A percentile compares a stretch with the other conserved stretches of the same genome.
These are phyloP conservation scores for Amphirosellinia nigrospora DNA, from an alignment of 495 filamentous ascomycete species.

Conservation along the genomic window DNA sequence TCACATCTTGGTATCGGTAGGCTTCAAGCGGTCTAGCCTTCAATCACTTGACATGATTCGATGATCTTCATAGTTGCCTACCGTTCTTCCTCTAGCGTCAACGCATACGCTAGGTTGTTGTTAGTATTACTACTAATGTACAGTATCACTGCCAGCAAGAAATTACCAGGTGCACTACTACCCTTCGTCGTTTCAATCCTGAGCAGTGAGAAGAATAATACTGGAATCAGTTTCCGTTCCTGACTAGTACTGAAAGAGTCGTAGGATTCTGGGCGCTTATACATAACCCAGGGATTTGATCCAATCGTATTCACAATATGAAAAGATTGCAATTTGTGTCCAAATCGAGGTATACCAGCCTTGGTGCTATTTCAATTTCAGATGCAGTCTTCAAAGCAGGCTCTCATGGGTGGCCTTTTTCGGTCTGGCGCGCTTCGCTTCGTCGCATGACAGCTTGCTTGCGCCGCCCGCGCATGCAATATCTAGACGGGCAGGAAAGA, in stretches of 20 bases:
- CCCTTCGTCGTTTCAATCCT: neutral
- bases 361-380: neutral
- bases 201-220: neutral
- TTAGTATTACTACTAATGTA: neutral
- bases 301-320: neutral
- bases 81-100: conserved; percentile 4
- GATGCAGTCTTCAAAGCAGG: neutral
- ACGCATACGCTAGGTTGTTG: neutral
- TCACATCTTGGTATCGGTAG: neutral
- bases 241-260: conserved; percentile 23
- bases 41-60: neutral
- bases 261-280: conserved; percentile 16
- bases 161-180: conserved; percentile 1
- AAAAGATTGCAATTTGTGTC: neutral
- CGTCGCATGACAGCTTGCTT: neutral
- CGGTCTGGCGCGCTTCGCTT: neutral
- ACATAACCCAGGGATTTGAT: neutral
- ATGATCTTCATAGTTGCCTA: conserved; percentile 2
- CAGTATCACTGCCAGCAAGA: neutral
- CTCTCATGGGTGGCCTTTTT: neutral
- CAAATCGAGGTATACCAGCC: neutral
- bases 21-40: conserved; percentile 12
- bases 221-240: conserved; percentile 5
- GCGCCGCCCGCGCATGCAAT: conserved; percentile 6
- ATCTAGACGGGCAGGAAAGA: neutral